Percentiles rank a stretch among this genome's conserved stretches.
phyloP scores from a whole-genome alignment of 345 rosid genomes.

The Syzygium oleosum region DNA sequence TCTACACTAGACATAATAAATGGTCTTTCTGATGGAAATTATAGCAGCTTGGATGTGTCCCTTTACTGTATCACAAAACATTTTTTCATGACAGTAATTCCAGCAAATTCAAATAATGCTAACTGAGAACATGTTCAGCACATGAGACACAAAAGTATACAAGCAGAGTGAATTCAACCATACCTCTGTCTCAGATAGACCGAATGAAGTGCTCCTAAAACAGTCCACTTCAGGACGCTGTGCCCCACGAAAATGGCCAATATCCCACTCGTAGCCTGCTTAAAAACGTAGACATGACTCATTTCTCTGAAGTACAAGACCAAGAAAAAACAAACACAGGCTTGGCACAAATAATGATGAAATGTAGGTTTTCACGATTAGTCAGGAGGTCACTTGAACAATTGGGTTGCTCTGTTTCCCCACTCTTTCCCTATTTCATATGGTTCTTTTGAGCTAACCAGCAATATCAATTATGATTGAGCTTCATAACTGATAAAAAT shows the following conservation, averaged over 20 bases:
- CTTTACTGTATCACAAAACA: neutral
- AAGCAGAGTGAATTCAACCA: neutral
- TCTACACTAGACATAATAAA: neutral
- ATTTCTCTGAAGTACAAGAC: neutral
- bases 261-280: constrained; percentile 96
- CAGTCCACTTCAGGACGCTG: constrained; percentile 85
- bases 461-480: neutral
- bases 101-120: neutral
- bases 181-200: constrained; percentile 56
- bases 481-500: neutral
- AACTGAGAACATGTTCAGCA: neutral
- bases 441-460: neutral
- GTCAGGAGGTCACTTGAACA: neutral
- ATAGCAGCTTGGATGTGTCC: neutral
- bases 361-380: neutral
- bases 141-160: neutral
- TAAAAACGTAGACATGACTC: neutral
- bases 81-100: neutral
- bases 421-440: neutral
- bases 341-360: neutral
- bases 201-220: constrained; percentile 81
- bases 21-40: rapidly evolving
- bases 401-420: neutral
- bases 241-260: constrained; percentile 81
- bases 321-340: neutral